A percentile compares a stretch with the other conserved stretches of the same genome.
Conservation (phyloP, 129 eudicot species). For the Pseudognaphalium luteoalbum region DNA sequence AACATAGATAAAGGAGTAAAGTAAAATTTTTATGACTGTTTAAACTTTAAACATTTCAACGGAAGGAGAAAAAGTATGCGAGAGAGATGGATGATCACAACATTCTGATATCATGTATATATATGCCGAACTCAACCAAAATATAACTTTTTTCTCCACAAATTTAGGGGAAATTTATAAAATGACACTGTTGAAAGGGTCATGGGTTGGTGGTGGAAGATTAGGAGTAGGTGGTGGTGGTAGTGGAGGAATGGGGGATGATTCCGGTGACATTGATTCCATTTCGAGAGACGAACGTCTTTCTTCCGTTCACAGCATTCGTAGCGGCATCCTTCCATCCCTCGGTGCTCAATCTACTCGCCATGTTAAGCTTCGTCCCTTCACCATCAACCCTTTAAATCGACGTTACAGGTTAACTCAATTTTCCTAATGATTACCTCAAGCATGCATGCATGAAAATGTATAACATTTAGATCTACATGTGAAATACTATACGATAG, state of each 20-base stretch:
- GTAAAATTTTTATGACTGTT: too few species aligned
- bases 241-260: conserved; percentile 7
- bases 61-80: not conserved
- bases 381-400: conserved; percentile 52
- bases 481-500: not conserved
- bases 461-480: not conserved
- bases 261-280: conserved; percentile 31
- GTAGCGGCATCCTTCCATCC: conserved; percentile 50
- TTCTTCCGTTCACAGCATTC: conserved; percentile 45
- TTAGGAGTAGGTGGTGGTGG: conserved; percentile 8
- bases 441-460: not conserved
- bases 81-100: not conserved
- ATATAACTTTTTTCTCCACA: not conserved
- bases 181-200: conserved; percentile 34
- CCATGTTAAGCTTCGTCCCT: conserved; percentile 40
- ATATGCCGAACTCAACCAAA: not conserved
- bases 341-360: conserved; percentile 56
- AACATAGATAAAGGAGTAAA: not conserved
- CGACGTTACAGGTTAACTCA: conserved; percentile 44
- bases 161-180: not conserved
- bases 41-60: not conserved
- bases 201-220: conserved; percentile 40
- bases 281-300: conserved; percentile 37
- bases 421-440: not conserved
- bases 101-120: not conserved